Conservation (phyloP, 2,329 filamentous ascomycete genomes). For the Emericellopsis cladophorae region DNA sequence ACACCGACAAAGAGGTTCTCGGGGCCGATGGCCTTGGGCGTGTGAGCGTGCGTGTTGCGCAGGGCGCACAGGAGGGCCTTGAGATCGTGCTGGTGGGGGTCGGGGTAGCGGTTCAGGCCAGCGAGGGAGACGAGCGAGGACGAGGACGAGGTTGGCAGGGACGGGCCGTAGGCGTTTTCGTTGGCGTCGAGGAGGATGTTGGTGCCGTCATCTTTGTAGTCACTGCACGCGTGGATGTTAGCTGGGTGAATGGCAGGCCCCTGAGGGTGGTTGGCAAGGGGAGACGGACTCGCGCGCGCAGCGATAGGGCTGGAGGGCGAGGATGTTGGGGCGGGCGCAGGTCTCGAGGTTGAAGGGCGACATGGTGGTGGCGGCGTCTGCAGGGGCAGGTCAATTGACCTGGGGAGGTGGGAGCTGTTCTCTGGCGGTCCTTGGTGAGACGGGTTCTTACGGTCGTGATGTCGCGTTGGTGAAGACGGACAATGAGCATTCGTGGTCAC, state of each 20-base stretch:
- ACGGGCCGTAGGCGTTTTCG: constrained; percentile 87
- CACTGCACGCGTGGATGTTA: constrained; percentile 35
- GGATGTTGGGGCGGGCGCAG: constrained; percentile 66
- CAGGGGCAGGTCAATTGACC: background rate
- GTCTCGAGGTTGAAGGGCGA: constrained; percentile 59
- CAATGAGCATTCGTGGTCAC: too few relatives aligned
- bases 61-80: constrained; percentile 80
- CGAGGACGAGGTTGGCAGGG: constrained; percentile 39
- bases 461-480: too few relatives aligned
- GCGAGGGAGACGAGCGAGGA: constrained; percentile 37
- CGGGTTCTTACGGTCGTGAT: too few relatives aligned
- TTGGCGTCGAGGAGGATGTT: constrained; percentile 96
- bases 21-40: constrained; percentile 56
- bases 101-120: constrained; percentile 85
- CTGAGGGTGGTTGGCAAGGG: constrained; percentile 5
- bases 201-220: constrained; percentile 97
- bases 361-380: constrained; percentile 20
- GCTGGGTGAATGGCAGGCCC: background rate
- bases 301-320: constrained; percentile 65
- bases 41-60: constrained; percentile 77
- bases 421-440: background rate
- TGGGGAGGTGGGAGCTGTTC: too few relatives aligned
- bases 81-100: constrained; percentile 81
- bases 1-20: constrained; percentile 90
- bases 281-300: constrained; percentile 65